Percentiles rank a stretch among this genome's conserved stretches.
Conservation (phyloP, 257 asterid genomes). For the Salvia splendens region DNA sequence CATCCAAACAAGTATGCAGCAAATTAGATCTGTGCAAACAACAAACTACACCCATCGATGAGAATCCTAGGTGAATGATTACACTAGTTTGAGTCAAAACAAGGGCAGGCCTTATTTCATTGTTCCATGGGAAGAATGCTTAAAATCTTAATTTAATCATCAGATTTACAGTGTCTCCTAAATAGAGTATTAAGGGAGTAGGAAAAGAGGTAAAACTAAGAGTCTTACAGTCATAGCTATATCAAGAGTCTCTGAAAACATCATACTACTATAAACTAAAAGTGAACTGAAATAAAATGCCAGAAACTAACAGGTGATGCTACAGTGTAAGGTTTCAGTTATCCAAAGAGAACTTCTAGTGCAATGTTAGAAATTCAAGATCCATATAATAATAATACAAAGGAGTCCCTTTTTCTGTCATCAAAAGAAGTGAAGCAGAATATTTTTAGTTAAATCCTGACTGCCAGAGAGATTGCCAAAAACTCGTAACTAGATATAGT, state of each 20-base stretch:
- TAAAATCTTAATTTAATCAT: neutral
- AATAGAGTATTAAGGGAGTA: slow-evolving; percentile 1
- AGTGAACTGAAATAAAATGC: slow-evolving; percentile 13
- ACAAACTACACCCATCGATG: neutral
- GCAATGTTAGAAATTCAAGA: slow-evolving; percentile 2
- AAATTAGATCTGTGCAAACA: neutral
- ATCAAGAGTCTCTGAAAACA: neutral
- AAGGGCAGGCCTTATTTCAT: neutral
- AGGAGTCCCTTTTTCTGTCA: neutral
- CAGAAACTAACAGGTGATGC: slow-evolving; percentile 15
- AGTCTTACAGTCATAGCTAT: slow-evolving; percentile 8
- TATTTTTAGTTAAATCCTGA: slow-evolving; percentile 1
- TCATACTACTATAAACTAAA: neutral
- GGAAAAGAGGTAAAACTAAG: slow-evolving; percentile 12
- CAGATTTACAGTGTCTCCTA: neutral
- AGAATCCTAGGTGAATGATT: neutral
- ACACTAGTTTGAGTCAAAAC: neutral
- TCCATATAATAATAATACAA: slow-evolving; percentile 10
- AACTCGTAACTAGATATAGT: neutral
- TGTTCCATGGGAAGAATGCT: neutral
- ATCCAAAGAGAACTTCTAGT: neutral
- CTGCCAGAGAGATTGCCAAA: slow-evolving; percentile 7
- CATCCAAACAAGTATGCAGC: neutral
- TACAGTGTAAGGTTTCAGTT: neutral
- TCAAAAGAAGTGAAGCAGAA: slow-evolving; percentile 9